Percentiles rank a stretch among this genome's conserved stretches.
These are phyloP conservation scores for Cryoendolithus antarcticus DNA, from an alignment of 2,329 filamentous ascomycete species.

Conservation along the genomic window DNA sequence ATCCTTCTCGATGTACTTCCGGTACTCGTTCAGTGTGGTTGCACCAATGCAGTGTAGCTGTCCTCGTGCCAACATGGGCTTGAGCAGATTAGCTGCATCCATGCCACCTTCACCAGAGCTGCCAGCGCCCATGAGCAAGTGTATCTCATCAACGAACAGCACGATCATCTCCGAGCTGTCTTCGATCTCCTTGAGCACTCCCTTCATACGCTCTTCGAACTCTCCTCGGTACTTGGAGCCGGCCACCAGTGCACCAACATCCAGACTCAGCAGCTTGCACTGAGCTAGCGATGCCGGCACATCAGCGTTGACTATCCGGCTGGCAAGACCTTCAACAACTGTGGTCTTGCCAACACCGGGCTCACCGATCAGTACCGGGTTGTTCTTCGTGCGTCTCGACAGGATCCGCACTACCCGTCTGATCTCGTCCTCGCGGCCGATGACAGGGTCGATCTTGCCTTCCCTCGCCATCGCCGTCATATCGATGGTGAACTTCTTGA, in stretches of 20 bases:
- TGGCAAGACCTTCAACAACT: constrained; percentile 88
- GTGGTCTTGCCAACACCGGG: constrained; percentile 98
- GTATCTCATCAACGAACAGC: constrained; percentile 96
- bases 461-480: constrained; percentile 95
- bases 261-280: constrained; percentile 86
- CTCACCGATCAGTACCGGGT: constrained; percentile 93
- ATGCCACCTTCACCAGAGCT: constrained; percentile 92
- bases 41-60: constrained; percentile 97
- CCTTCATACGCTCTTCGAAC: constrained; percentile 99
- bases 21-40: constrained; percentile 87
- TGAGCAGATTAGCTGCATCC: constrained; percentile 95
- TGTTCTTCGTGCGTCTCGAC: constrained; percentile 93
- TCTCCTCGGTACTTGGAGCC: constrained; percentile 98
- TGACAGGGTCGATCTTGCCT: constrained; percentile 95
- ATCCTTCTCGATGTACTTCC: constrained; percentile 99
- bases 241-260: constrained; percentile 88
- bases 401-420: constrained; percentile 82
- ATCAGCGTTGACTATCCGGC: constrained; percentile 91
- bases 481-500: constrained; percentile 97
- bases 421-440: constrained; percentile 93
- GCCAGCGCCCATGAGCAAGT: constrained; percentile 94
- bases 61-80: constrained; percentile 93
- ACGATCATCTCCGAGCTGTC: constrained; percentile 94
- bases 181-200: constrained; percentile 90
- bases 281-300: constrained; percentile 89